Conservation (phyloP, 495 filamentous ascomycete species). For the Xylaria longipes region DNA sequence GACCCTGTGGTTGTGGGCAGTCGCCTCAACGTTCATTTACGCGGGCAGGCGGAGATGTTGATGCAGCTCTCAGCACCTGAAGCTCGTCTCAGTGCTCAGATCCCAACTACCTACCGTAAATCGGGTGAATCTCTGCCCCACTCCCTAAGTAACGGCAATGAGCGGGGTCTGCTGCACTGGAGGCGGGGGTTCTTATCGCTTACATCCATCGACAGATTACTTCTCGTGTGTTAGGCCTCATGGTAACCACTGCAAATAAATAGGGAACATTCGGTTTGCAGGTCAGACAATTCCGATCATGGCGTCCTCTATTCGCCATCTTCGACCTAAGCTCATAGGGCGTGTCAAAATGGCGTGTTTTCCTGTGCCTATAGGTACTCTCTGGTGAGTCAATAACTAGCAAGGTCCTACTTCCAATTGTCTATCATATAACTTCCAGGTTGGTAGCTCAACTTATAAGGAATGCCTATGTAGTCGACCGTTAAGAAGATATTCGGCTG, state of each 20-base stretch:
- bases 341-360: not conserved
- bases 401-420: not conserved
- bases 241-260: not conserved
- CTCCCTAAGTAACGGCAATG: not conserved
- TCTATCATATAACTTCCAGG: not conserved
- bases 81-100: not conserved
- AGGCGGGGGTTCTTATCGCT: not conserved
- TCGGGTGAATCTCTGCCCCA: no score
- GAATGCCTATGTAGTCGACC: not conserved
- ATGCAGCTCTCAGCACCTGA: not conserved
- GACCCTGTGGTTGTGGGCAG: not conserved
- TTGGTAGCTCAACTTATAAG: not conserved
- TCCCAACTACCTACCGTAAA: not conserved
- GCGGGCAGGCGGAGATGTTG: not conserved
- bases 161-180: not conserved
- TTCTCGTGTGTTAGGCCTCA: not conserved
- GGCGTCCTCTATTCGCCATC: not conserved
- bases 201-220: not conserved
- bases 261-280: not conserved
- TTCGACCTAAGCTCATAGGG: not conserved
- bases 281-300: not conserved
- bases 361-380: not conserved
- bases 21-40: not conserved
- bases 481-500: not conserved
- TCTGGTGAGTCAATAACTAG: constrained; percentile 11